Base-by-base conservation (phyloP, 345 rosid genomes). In the Gossypium bickii region DNA sequence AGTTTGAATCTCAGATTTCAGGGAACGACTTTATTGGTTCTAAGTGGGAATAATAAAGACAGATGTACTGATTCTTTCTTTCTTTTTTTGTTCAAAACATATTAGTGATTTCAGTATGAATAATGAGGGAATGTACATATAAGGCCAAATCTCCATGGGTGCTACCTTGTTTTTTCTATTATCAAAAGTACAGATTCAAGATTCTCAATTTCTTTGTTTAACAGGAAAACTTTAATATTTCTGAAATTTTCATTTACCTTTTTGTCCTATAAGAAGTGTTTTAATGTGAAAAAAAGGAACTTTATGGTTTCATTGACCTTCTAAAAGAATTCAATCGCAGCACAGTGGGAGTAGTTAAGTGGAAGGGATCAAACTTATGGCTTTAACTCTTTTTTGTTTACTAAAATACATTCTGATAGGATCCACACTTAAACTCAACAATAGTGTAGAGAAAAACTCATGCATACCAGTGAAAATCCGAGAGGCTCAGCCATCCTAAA, bases 61-160 rank as follows among this genome's bases (percentile, higher is more conserved):
- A 34, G 38, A 34, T 34, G 38, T 4, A 34, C 6, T 34, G 1
- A 5, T 34, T 6, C 41, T 34, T 34, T 34, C 7, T 34, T 34
- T 34, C 41, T 34, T 5, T 34, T 4, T 34, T 34, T 34, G 41
- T 34, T 34, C 7, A 34, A 34, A 34, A 34, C 41, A 34, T 5
- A 34, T 34, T 34, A 34, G 41, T 34, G 84, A 69, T 10, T 83
- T 88, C 75, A 80, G 81, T 72, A 74, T 84, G 70, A 82, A 73
- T 66, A 76, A 48, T 74, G 83, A 86, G 81, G 80, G 83, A 38
- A 75, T 82, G 81, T 89, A 80, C 80, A 77, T 85, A 41, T 89
- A 83, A 74, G 45, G 25, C 44, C 27, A 22, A 9, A 58, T 75
- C 82, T 56, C 27, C 60, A 41, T 22, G 52, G 62, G 34, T 57